These are phyloP conservation scores for Schoenoplectus triqueter DNA, from an alignment of 202 grass and related monocot species.

Conservation along the genomic window DNA sequence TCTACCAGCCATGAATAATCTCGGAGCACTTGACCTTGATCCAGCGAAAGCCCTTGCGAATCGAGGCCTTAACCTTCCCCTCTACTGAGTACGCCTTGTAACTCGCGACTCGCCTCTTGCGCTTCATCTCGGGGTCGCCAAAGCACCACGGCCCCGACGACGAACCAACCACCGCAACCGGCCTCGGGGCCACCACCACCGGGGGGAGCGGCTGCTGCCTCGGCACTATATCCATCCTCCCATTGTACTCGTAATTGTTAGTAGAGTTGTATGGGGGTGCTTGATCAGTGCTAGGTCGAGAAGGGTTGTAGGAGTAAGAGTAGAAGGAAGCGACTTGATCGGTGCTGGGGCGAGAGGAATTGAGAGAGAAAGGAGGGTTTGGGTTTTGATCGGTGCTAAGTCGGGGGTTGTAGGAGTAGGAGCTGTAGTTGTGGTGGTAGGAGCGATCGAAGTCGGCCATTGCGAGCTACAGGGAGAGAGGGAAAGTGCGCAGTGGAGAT, in stretches of 20 bases:
- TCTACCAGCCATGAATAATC: slow-evolving; percentile 79
- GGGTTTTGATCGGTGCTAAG: slow-evolving; percentile 50
- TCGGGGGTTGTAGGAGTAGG: slow-evolving; percentile 42
- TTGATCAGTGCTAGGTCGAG: slow-evolving; percentile 45
- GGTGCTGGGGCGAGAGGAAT: slow-evolving; percentile 32
- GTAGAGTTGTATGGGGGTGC: slow-evolving; percentile 51
- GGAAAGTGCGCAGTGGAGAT: slow-evolving; percentile 25
- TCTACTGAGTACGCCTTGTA: slow-evolving; percentile 97
- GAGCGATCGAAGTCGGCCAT: slow-evolving; percentile 64
- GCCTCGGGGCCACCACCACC: slow-evolving; percentile 42
- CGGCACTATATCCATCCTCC: slow-evolving; percentile 38
- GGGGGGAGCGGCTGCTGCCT: slow-evolving; percentile 57
- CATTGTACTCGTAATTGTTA: slow-evolving; percentile 38
- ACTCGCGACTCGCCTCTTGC: slow-evolving; percentile 75
- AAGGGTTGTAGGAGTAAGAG: slow-evolving; percentile 46
- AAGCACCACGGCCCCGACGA: slow-evolving; percentile 67
- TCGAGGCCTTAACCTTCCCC: slow-evolving; percentile 78
- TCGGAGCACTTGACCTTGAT: slow-evolving; percentile 92
- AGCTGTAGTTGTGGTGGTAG: slow-evolving; percentile 38
- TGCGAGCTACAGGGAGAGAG: slow-evolving; percentile 18
- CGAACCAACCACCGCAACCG: slow-evolving; percentile 19
- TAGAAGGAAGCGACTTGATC: slow-evolving; percentile 51
- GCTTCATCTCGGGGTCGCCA: slow-evolving; percentile 85
- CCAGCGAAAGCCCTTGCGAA: slow-evolving; percentile 89
- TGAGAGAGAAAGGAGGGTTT: slow-evolving; percentile 38